These are phyloP conservation scores for Blastosporella zonata DNA, from an alignment of 1,284 basidiomycete genomes.

Conservation along the genomic window DNA sequence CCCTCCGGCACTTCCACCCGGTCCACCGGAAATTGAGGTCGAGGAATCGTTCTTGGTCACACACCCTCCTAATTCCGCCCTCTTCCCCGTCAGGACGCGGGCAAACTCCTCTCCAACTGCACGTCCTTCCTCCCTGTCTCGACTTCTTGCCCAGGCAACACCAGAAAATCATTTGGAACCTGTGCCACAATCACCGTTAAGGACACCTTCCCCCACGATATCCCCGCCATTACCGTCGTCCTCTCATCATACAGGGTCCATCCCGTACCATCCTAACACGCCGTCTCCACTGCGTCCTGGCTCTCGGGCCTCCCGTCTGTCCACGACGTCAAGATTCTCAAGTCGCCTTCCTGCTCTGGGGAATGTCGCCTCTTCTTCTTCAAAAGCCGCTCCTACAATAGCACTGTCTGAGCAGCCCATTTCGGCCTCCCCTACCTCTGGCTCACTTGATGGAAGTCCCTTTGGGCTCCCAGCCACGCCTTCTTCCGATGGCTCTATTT, in stretches of 20 bases:
- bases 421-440: conserved; percentile 39
- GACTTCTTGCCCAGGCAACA: conserved; percentile 68
- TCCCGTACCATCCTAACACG: conserved; percentile 31
- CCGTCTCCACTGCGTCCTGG: conserved; percentile 62
- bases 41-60: conserved; percentile 64
- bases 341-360: conserved; percentile 56
- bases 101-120: conserved; percentile 65
- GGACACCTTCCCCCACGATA: conserved; percentile 29
- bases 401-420: conserved; percentile 57
- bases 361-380: conserved; percentile 36
- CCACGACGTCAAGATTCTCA: conserved; percentile 63
- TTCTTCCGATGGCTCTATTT: conserved; percentile 55
- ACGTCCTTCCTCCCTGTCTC: conserved; percentile 72
- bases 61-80: conserved; percentile 57
- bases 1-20: conserved; percentile 41
- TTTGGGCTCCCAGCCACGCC: conserved; percentile 42
- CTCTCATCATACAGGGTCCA: conserved; percentile 27
- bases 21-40: conserved; percentile 62
- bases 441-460: conserved; percentile 35
- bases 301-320: conserved; percentile 65
- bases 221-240: conserved; percentile 35
- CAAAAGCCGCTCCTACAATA: conserved; percentile 66
- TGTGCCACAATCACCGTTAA: conserved; percentile 25
- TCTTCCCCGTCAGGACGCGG: conserved; percentile 60
- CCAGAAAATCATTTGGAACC: conserved; percentile 36